Base-by-base conservation (phyloP, 2,329 filamentous ascomycete species). In the Dothiorella sarmentorum region DNA sequence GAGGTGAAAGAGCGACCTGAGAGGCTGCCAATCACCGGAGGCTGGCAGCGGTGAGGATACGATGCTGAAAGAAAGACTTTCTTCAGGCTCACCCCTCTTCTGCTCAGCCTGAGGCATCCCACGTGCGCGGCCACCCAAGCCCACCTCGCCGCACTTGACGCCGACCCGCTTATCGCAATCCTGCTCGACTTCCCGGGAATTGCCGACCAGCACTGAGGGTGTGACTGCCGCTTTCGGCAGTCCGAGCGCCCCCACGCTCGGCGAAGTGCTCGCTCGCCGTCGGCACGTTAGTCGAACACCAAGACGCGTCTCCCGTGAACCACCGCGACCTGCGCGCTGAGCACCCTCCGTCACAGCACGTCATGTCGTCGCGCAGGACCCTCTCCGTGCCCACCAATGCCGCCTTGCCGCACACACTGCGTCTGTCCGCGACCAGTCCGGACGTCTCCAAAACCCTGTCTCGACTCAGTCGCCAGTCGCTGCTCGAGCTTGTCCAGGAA, bases 401-500 rank as follows among this genome's bases (percentile, higher is more conserved):
- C 58, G 85, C 87, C 64, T 82, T 94, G 51, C 82, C 87, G n/a
- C 86, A 89, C 52, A 81, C 83, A 26, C 79, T 91, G 63, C 85
- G 85, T 65, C 81, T 93, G 67, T 82, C 85, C 59, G 78, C 87
- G 7, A 78, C 82, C 60, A 88, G 87, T 68, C 77, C 82, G 44
- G 78, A 85, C 27, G 82, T 91, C 49, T 71, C 82, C 63, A 90
- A 88, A 71, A 79, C 82, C 38, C 79, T 96, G 49, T 81, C 78
- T 61, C 86, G 86, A 57, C 80, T 95, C 17, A 88, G 89, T 1
- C 85, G 90, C 52, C 77, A 85, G 45, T 85, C 88, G 0, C 81
- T 96, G 20, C 75, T 94, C 24, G 83, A 85, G 0, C 80, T 96
- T 7, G 88, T 83, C 0, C 80, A 91, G 20, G 82, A 88, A 75